Evolutionary conservation across 371 early-diverging fungal species (phyloP).

Genomic region (Mucor velutinosus): DNA sequence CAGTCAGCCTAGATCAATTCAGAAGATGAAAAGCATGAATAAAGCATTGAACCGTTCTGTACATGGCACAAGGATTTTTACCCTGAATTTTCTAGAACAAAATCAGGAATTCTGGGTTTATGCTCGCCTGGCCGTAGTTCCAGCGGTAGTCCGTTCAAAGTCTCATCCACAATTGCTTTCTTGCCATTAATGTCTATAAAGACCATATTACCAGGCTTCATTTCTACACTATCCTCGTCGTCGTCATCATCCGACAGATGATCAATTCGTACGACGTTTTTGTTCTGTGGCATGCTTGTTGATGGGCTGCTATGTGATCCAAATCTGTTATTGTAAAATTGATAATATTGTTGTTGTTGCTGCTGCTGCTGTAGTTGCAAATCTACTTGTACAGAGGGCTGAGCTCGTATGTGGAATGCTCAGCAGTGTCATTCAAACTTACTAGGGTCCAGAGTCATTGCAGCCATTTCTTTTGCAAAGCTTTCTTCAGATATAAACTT

Average conservation of each 20-base stretch:
- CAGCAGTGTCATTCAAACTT: background rate
- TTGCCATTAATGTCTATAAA: background rate
- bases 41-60: background rate
- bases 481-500: slow-evolving; percentile 30
- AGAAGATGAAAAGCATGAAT: background rate
- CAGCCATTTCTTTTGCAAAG: slow-evolving; percentile 31
- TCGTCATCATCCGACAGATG: slow-evolving; percentile 17
- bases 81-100: slow-evolving; percentile 20
- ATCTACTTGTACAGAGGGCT: background rate
- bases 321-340: background rate
- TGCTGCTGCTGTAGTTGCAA: background rate
- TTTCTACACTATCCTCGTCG: background rate
- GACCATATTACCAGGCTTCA: background rate
- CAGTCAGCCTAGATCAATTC: background rate
- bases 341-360: background rate
- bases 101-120: slow-evolving; percentile 27
- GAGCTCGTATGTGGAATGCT: background rate
- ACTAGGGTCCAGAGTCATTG: slow-evolving; percentile 21
- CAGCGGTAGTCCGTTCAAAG: slow-evolving; percentile 18
- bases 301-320: background rate
- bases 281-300: background rate
- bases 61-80: background rate
- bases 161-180: background rate
- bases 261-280: slow-evolving; percentile 16
- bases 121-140: slow-evolving; percentile 23